Evolutionary conservation across 2,329 filamentous ascomycete species (phyloP).

Genomic region (Paecilomyces fulvus): DNA sequence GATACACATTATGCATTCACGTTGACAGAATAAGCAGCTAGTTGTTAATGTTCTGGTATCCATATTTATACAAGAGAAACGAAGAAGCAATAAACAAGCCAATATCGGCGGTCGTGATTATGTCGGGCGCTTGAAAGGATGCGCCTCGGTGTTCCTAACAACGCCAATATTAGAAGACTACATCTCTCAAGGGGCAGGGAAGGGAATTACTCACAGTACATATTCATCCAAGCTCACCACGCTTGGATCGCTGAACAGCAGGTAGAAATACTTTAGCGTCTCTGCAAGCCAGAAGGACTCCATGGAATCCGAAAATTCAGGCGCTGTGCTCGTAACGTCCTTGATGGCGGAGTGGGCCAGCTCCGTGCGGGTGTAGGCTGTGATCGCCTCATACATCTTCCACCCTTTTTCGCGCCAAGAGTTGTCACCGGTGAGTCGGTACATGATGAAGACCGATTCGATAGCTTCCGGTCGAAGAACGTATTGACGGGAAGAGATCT

Average conservation of each 20-base stretch:
- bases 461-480: constrained; percentile 61
- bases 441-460: constrained; percentile 72
- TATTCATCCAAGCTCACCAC: constrained; percentile 39
- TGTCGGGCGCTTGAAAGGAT: constrained; percentile 29
- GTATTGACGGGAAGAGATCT: constrained; percentile 30
- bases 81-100: neutral
- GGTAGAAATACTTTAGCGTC: constrained; percentile 42
- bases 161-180: constrained; percentile 6
- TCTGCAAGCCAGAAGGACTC: constrained; percentile 64
- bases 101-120: constrained; percentile 7
- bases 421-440: constrained; percentile 60
- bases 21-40: neutral
- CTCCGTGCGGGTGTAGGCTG: constrained; percentile 51
- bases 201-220: constrained; percentile 31
- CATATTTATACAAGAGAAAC: neutral
- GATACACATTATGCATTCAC: neutral
- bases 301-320: constrained; percentile 51
- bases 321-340: constrained; percentile 51
- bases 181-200: neutral
- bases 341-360: constrained; percentile 58
- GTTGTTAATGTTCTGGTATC: neutral
- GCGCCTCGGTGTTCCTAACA: constrained; percentile 32
- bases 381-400: constrained; percentile 62
- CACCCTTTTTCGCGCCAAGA: constrained; percentile 62
- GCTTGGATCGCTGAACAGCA: constrained; percentile 37